phyloP scores from a whole-genome alignment of 2,329 filamentous ascomycete genomes.

The Aurifilum marmelostoma region DNA sequence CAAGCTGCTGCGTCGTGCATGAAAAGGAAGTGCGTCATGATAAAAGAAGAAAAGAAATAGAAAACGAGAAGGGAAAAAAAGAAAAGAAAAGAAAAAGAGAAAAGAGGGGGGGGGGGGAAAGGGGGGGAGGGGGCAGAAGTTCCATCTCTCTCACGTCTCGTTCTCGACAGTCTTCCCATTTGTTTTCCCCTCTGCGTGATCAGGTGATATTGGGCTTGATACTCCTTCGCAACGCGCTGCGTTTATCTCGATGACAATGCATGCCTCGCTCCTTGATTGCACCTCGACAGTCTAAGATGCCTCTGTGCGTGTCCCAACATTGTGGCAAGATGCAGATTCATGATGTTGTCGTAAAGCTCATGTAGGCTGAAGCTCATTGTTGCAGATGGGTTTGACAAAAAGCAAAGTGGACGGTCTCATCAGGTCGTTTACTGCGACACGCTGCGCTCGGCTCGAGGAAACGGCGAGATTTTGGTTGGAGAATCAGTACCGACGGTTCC shows the following conservation, averaged over 20 bases:
- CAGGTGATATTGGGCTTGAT: neutral
- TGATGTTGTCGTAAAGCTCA: too few relatives aligned
- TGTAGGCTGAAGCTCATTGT: neutral
- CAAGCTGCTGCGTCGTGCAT: neutral
- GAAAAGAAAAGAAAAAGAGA: neutral
- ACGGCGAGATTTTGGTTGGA: neutral
- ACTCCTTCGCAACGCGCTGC: neutral
- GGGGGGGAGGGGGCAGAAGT: too few relatives aligned
- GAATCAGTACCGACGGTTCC: constrained; percentile 29
- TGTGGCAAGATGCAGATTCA: too few relatives aligned
- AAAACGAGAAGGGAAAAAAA: too few relatives aligned
- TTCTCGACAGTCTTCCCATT: neutral
- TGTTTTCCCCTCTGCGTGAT: neutral
- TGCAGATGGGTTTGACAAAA: neutral
- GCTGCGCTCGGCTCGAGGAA: too few relatives aligned
- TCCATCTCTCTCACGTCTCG: neutral
- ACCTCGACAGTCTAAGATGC: neutral
- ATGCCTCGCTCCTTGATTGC: neutral
- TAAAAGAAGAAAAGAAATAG: neutral
- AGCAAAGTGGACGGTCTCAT: neutral
- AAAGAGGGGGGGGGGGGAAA: too few relatives aligned
- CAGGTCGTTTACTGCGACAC: neutral
- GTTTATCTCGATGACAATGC: neutral
- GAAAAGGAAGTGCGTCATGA: neutral
- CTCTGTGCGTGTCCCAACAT: too few relatives aligned